Base-by-base conservation (phyloP, 192 early-diverging fungal species). In the Globomyces pollinis-pini region DNA sequence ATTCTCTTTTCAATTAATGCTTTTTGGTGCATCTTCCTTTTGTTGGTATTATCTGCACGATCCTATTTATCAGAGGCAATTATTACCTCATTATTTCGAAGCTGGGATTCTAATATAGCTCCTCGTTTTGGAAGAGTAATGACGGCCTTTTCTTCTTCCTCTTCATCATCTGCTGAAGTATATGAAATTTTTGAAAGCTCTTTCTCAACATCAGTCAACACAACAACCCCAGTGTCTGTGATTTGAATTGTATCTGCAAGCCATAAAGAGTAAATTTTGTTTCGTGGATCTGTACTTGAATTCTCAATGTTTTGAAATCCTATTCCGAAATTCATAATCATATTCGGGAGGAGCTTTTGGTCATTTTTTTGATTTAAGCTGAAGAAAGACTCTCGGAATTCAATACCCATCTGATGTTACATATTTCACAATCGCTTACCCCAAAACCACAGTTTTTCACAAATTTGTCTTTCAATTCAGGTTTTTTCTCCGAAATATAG, bases 331-430 rank as follows among this genome's bases (percentile, higher is more conserved):
- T 89, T 91, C 42, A 96, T 60, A 0, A 89, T 81, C 91, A 96
- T 96, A 36, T 86, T 88, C 0, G 78, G 69, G 58, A 86, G 72
- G 44, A 99, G 69, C 32, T 75, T 70, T 50, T 77, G 73, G 26
- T 61, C 49, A 63, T 84, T 88, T 53, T 90, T 91, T n/a, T 78
- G 57, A 30, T 75, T 79, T 43, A 99, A 77, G 11, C 82, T 67
- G 72, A 88, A 95, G 20, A 70, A 76, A 9, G 86, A 78, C 60
- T 99, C 96, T 35, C 87, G 75, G 59, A 96, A 90, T 73, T 99
- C 94, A 44, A 97, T 88, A 9, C 96, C 96, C 53, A 90, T 96
- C n/a, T n/a, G n/a, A n/a, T n/a, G n/a, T n/a, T n/a, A n/a, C n/a
- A n/a, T n/a, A n/a, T n/a, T n/a, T n/a, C n/a, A n/a, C n/a, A n/a